Percentiles rank a stretch among this genome's conserved stretches.
These are phyloP conservation scores for Cyanidiococcus yangmingshanensis DNA, from an alignment of 23 red algal genomes.

Conservation along the genomic window DNA sequence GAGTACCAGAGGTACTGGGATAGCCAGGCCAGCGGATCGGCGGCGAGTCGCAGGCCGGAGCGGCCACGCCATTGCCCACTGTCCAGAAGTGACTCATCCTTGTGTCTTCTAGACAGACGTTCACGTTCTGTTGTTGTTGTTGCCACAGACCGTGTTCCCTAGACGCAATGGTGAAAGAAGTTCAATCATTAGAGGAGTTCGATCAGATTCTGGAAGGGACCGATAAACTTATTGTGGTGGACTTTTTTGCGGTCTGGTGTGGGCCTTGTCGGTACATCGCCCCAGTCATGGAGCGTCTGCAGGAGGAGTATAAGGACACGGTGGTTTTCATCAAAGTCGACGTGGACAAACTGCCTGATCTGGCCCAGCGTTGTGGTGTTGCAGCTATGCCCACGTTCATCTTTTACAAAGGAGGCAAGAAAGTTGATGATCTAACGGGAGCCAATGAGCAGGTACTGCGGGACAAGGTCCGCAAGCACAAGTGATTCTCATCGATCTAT, in stretches of 20 bases:
- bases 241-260: slow-evolving; percentile 91
- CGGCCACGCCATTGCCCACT: too few species aligned
- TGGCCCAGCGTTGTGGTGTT: slow-evolving; percentile 63
- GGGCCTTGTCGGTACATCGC: slow-evolving; percentile 77
- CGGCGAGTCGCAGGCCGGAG: too few species aligned
- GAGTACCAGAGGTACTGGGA: too few species aligned
- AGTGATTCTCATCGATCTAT: too few species aligned
- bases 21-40: too few species aligned
- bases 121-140: too few species aligned
- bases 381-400: slow-evolving; percentile 86
- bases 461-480: slow-evolving; percentile 27
- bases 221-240: slow-evolving; percentile 47
- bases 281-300: slow-evolving; percentile 59
- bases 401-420: slow-evolving; percentile 49
- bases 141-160: too few species aligned
- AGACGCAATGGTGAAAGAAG: background rate
- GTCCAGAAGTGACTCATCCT: too few species aligned
- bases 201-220: slow-evolving; percentile 13
- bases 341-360: slow-evolving; percentile 60
- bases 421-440: slow-evolving; percentile 62
- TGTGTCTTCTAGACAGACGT: too few species aligned
- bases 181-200: slow-evolving; percentile 7
- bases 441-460: slow-evolving; percentile 30
- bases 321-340: slow-evolving; percentile 83
- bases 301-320: slow-evolving; percentile 37